Conservation (phyloP, 2,329 filamentous ascomycete species). For the Phaeosphaeria sp. region DNA sequence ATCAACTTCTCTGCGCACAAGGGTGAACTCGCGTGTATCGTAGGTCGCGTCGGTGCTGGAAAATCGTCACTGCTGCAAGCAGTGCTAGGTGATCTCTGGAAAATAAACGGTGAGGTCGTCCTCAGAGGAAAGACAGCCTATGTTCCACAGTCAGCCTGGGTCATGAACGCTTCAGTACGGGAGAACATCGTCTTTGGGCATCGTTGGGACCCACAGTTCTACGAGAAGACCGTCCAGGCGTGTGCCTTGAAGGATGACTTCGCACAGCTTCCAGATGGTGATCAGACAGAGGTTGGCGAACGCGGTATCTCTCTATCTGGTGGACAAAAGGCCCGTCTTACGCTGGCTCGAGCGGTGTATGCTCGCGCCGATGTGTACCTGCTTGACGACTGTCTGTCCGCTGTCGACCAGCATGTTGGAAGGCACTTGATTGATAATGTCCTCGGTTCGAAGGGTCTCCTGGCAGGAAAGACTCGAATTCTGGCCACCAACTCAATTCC, state of each 20-base stretch:
- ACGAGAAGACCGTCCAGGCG: slow-evolving; percentile 88
- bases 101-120: slow-evolving; percentile 80
- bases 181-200: slow-evolving; percentile 98
- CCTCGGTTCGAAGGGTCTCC: slow-evolving; percentile 80
- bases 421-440: slow-evolving; percentile 95
- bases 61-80: slow-evolving; percentile 93
- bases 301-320: slow-evolving; percentile 95
- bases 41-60: slow-evolving; percentile 91
- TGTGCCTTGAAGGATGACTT: slow-evolving; percentile 94
- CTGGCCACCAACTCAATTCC: slow-evolving; percentile 95
- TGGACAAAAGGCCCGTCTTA: slow-evolving; percentile 93
- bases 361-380: slow-evolving; percentile 96
- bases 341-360: slow-evolving; percentile 91
- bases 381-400: slow-evolving; percentile 91
- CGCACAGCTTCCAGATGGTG: slow-evolving; percentile 88
- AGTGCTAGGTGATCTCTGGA: slow-evolving; percentile 91
- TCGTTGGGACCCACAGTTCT: slow-evolving; percentile 90
- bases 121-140: slow-evolving; percentile 87
- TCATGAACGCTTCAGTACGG: slow-evolving; percentile 96
- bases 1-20: slow-evolving; percentile 91
- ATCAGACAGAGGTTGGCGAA: slow-evolving; percentile 95
- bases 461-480: slow-evolving; percentile 86
- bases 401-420: slow-evolving; percentile 97
- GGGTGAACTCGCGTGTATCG: slow-evolving; percentile 89
- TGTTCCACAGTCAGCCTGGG: slow-evolving; percentile 91